These are phyloP conservation scores for Nectriaceae sp. DNA, from an alignment of 2,329 filamentous ascomycete species.

Conservation along the genomic window DNA sequence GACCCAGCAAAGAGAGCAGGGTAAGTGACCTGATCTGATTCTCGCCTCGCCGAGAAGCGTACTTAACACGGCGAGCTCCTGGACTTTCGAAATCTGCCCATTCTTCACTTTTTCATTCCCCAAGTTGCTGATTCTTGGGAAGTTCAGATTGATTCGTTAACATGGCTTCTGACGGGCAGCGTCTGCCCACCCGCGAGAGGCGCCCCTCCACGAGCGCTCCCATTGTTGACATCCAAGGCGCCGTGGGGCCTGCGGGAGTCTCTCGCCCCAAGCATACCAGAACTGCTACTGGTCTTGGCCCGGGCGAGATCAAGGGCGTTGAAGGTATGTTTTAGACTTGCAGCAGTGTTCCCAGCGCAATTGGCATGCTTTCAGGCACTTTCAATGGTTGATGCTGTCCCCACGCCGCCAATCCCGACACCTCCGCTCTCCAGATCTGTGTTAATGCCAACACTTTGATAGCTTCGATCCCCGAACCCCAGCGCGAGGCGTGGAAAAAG, in stretches of 20 bases:
- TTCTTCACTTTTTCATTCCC: constrained; percentile 10
- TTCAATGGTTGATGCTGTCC: constrained; percentile 1
- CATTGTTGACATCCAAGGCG: constrained; percentile 82
- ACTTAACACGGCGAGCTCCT: constrained; percentile 20
- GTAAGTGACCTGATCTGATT: constrained; percentile 32
- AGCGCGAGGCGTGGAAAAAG: constrained; percentile 77
- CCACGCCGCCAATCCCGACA: not conserved
- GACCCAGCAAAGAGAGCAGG: constrained; percentile 2
- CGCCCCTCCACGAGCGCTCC: constrained; percentile 81
- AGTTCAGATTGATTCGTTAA: constrained; percentile 8
- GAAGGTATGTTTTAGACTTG: constrained; percentile 62
- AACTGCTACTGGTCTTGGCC: constrained; percentile 92
- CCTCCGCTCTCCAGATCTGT: not conserved
- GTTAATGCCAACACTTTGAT: constrained; percentile 13
- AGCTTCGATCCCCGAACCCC: constrained; percentile 83
- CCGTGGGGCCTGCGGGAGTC: constrained; percentile 82
- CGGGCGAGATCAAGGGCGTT: constrained; percentile 88
- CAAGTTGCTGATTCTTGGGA: constrained; percentile 1
- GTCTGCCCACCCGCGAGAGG: constrained; percentile 66
- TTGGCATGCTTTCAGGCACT: too few relatives aligned
- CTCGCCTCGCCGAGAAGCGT: constrained; percentile 19
- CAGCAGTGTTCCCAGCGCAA: not conserved
- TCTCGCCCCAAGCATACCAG: constrained; percentile 93
- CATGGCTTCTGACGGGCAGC: constrained; percentile 39
- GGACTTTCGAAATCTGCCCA: constrained; percentile 10